Base-by-base conservation (phyloP, 179 eudicot genomes). In the Beta macrorhiza region DNA sequence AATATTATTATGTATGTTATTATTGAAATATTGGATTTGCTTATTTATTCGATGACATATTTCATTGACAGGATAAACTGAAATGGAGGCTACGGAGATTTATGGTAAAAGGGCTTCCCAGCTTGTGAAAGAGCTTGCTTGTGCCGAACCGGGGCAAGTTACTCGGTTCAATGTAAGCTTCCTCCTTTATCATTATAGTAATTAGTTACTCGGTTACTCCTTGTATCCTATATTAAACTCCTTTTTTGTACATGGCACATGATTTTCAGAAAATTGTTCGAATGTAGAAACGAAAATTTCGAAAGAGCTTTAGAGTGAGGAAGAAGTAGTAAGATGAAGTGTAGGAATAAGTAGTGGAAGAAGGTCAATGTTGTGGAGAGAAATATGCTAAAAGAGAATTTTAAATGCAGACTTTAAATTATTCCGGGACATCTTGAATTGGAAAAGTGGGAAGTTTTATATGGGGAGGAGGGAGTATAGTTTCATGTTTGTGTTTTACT, bases 91-190 rank as follows among this genome's bases (percentile, higher is more conserved):
- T 17, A 78, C 87, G 1, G 84, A 93, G 78, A 92, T 95, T 86
- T 92, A 93, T 47, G 99, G 89, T 1, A 89, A 84, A 78, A 92
- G 96, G 84, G 99, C 91, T 56, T 78, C 90, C 37, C 93, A 92
- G 74, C 82, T 95, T 32, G 92, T 95, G 74, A 93, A 95, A 87
- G 98, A 95, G 83, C 84, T 93, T 63, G 92, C 93, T 0, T 81
- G 84, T 78, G 88, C 91, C 7, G 98, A 93, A 81, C 90, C 93
- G 19, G 99, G 93, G 69, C 98, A 93, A 82, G 90, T 95, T 58
- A 69, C 91, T 49, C 86, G 91, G 58, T 95, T 88, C 80, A 92
- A 95, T 88, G 99, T 93, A 82, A 87, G 91, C 47, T 45, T 76
- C 13, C 0, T 67, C 15, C 14, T 17, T 29, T 29, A 29, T 29